These are phyloP conservation scores for Nicotiana benthamiana DNA, from an alignment of 257 asterid species.

Conservation along the genomic window DNA sequence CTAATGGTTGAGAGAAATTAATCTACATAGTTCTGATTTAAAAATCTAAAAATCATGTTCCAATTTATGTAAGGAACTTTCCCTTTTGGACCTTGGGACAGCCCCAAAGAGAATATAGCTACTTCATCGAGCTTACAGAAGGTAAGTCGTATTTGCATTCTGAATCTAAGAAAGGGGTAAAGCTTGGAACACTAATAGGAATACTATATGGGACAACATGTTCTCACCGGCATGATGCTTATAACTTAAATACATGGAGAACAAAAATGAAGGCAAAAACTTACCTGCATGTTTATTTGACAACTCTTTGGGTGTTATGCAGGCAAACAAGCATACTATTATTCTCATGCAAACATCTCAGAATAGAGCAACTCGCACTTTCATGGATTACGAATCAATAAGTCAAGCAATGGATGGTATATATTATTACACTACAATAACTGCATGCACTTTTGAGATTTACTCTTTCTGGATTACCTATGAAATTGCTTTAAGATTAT, in stretches of 20 bases:
- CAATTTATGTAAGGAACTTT: neutral
- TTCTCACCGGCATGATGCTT: neutral
- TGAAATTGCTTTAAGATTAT: neutral
- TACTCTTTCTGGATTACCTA: neutral
- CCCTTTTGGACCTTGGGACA: neutral
- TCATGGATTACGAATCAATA: slow-evolving; percentile 83
- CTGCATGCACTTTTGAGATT: neutral
- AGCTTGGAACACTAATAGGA: neutral
- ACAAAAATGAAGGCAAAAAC: neutral
- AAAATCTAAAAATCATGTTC: neutral
- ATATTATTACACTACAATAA: neutral
- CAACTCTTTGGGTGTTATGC: slow-evolving; percentile 25
- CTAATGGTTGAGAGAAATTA: neutral
- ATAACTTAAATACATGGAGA: neutral
- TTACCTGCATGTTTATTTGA: neutral
- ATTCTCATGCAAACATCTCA: slow-evolving; percentile 86
- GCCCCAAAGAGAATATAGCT: neutral
- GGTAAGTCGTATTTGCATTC: neutral
- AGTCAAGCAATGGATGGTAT: slow-evolving; percentile 94
- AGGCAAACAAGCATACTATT: slow-evolving; percentile 87
- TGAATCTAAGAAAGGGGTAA: neutral
- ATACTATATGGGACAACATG: neutral
- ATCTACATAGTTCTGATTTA: neutral
- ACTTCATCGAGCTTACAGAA: neutral
- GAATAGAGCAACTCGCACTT: slow-evolving; percentile 77